phyloP scores from a whole-genome alignment of 2,329 filamentous ascomycete species.

The Botryotinia calthae region DNA sequence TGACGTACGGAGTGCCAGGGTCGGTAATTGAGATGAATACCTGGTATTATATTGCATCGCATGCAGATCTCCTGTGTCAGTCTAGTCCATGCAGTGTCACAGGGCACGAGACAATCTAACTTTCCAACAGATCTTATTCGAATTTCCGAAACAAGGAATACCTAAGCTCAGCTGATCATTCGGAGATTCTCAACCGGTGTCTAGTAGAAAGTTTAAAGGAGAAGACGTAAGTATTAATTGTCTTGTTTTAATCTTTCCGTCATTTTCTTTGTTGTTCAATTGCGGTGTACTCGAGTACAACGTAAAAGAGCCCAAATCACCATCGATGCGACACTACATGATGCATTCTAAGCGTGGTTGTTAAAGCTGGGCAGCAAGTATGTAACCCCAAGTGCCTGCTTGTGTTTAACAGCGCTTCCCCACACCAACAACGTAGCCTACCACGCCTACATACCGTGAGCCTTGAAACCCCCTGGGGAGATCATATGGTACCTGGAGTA shows the following conservation, averaged over 20 bases:
- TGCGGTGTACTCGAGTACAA: not conserved
- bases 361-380: not conserved
- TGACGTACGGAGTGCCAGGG: not conserved
- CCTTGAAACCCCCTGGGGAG: not conserved
- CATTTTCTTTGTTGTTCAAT: slow-evolving; percentile 8
- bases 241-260: not conserved
- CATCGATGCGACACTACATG: not conserved
- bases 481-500: slow-evolving; percentile 9
- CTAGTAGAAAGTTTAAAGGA: not conserved
- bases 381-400: not conserved
- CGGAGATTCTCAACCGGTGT: not conserved
- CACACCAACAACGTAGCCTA: not conserved
- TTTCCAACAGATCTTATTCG: not conserved
- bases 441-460: not conserved
- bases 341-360: not conserved
- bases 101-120: slow-evolving; percentile 1
- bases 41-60: not conserved
- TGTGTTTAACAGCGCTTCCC: not conserved
- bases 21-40: not conserved
- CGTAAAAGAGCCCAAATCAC: not conserved
- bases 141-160: slow-evolving; percentile 5
- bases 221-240: not conserved
- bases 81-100: not conserved
- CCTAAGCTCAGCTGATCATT: slow-evolving; percentile 12
- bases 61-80: not conserved